phyloP scores from a whole-genome alignment of 2,329 filamentous ascomycete genomes.

The Nigrospora sphaerica region DNA sequence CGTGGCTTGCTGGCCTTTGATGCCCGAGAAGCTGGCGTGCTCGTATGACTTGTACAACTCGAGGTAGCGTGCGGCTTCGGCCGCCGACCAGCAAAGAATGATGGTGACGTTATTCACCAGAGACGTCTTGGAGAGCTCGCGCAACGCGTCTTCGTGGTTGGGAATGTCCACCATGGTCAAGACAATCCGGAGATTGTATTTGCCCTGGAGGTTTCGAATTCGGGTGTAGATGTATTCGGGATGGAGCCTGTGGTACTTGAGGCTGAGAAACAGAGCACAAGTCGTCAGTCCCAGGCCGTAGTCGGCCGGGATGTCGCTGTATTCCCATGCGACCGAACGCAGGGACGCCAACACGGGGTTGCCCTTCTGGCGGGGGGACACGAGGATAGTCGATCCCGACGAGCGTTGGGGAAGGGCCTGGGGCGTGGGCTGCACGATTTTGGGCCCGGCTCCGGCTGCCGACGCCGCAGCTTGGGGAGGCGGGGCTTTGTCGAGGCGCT shows the following conservation, averaged over 20 bases:
- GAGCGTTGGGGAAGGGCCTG: slow-evolving; percentile 66
- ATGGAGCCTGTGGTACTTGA: slow-evolving; percentile 96
- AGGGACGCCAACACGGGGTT: slow-evolving; percentile 86
- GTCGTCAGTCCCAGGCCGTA: slow-evolving; percentile 84
- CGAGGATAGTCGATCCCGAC: slow-evolving; percentile 71
- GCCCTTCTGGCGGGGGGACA: slow-evolving; percentile 88
- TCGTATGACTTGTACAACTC: slow-evolving; percentile 95
- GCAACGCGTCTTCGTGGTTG: slow-evolving; percentile 84
- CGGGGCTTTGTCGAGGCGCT: slow-evolving; percentile 46
- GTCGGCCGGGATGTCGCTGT: slow-evolving; percentile 92
- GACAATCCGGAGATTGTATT: slow-evolving; percentile 80
- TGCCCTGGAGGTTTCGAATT: slow-evolving; percentile 75
- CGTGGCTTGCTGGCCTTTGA: slow-evolving; percentile 76
- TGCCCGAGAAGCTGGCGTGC: slow-evolving; percentile 71
- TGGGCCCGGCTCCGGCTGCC: slow-evolving; percentile 24
- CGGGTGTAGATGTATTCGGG: slow-evolving; percentile 97
- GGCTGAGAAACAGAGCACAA: slow-evolving; percentile 83
- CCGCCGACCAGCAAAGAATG: slow-evolving; percentile 88
- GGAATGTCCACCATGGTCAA: slow-evolving; percentile 91
- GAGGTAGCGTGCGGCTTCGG: slow-evolving; percentile 87
- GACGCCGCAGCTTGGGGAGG: slow-evolving; percentile 24
- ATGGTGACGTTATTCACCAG: slow-evolving; percentile 89
- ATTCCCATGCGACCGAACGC: slow-evolving; percentile 85
- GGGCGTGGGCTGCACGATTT: slow-evolving; percentile 79
- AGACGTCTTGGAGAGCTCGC: slow-evolving; percentile 87